Conservation (phyloP, 108 stramenopile species). For the Licmophora abbreviata region DNA sequence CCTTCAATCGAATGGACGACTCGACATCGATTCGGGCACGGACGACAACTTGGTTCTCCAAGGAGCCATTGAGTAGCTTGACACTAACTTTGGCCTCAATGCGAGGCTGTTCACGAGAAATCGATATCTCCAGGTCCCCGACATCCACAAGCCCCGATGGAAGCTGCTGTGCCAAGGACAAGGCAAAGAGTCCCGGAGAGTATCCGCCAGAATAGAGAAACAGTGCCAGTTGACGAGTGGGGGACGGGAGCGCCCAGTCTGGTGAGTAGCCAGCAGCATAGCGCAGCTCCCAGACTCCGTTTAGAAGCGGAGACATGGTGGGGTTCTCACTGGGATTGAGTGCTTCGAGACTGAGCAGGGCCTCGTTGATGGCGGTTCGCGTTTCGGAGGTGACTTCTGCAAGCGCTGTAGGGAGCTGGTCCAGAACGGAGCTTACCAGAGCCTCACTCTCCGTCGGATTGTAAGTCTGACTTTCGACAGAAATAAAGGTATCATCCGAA, state of each 20-base stretch:
- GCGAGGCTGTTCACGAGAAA: slow-evolving; percentile 66
- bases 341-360: slow-evolving; percentile 55
- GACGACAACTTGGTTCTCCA: slow-evolving; percentile 21
- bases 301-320: slow-evolving; percentile 51
- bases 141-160: slow-evolving; percentile 41
- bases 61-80: slow-evolving; percentile 17
- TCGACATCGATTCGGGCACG: slow-evolving; percentile 30
- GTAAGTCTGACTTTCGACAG: slow-evolving; percentile 39
- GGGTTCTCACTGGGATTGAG: slow-evolving; percentile 65
- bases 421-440: slow-evolving; percentile 50
- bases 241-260: slow-evolving; percentile 49
- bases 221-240: slow-evolving; percentile 65
- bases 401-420: slow-evolving; percentile 38
- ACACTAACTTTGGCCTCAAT: slow-evolving; percentile 61
- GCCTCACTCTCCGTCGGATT: slow-evolving; percentile 46
- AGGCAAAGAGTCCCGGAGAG: slow-evolving; percentile 63
- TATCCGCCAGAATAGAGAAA: slow-evolving; percentile 74
- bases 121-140: slow-evolving; percentile 67
- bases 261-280: slow-evolving; percentile 63
- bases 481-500: slow-evolving; percentile 43
- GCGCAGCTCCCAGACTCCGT: slow-evolving; percentile 73
- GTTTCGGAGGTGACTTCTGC: slow-evolving; percentile 19
- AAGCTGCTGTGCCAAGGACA: slow-evolving; percentile 45
- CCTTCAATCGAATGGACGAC: slow-evolving; percentile 58
- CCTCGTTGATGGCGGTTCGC: slow-evolving; percentile 44